These are phyloP conservation scores for Cyclotella sp. DNA, from an alignment of 108 stramenopile genomes.

Conservation along the genomic window DNA sequence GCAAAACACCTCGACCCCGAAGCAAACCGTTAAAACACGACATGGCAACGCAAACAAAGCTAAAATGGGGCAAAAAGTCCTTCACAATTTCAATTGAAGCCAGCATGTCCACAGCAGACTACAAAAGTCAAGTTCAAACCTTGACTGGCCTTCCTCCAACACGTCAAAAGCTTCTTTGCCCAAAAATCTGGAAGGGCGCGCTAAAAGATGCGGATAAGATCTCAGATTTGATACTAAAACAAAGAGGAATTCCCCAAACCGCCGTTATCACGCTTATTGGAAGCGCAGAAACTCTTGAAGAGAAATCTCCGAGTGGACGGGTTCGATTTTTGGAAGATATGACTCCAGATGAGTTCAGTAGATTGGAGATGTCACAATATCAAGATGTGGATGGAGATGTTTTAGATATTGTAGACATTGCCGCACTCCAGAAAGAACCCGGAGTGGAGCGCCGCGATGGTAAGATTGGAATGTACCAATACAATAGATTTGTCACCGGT, in stretches of 20 bases:
- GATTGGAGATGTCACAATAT: slow-evolving; percentile 14
- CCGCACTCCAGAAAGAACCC: slow-evolving; percentile 46
- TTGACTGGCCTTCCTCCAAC: slow-evolving; percentile 50
- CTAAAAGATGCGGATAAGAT: slow-evolving; percentile 48
- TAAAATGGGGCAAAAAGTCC: slow-evolving; percentile 62
- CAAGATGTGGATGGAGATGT: slow-evolving; percentile 21
- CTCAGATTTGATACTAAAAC: slow-evolving; percentile 1
- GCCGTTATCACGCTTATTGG: slow-evolving; percentile 61
- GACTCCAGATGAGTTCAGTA: slow-evolving; percentile 44
- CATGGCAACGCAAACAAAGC: slow-evolving; percentile 14
- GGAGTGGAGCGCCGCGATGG: slow-evolving; percentile 32
- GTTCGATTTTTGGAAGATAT: slow-evolving; percentile 60
- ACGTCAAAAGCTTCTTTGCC: slow-evolving; percentile 58
- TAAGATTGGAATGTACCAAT: slow-evolving; percentile 37
- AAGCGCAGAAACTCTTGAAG: slow-evolving; percentile 52
- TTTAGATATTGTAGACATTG: slow-evolving; percentile 40
- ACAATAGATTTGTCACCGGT: slow-evolving; percentile 60
- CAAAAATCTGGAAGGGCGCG: slow-evolving; percentile 56
- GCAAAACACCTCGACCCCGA: not conserved
- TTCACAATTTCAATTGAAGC: slow-evolving; percentile 28
- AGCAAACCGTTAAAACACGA: not conserved
- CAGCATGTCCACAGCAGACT: slow-evolving; percentile 18
- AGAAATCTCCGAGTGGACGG: slow-evolving; percentile 23
- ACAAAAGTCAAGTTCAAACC: slow-evolving; percentile 45
- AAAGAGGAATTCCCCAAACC: not conserved